These are phyloP conservation scores for Eimeria tenella DNA, from an alignment of 169 alveolate species.

Conservation along the genomic window DNA sequence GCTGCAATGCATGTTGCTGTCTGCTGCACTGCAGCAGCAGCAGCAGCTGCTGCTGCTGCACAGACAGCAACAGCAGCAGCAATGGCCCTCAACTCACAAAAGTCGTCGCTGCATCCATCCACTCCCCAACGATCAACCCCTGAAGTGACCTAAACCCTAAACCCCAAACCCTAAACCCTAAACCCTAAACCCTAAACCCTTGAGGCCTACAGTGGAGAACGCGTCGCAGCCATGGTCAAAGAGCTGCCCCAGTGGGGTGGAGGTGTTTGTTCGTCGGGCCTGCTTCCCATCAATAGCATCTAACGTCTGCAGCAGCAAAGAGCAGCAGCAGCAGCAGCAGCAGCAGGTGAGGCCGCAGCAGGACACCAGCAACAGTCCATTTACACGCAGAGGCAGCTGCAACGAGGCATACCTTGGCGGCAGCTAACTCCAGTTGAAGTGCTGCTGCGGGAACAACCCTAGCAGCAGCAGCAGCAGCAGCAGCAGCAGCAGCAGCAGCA, in stretches of 20 bases:
- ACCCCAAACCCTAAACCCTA: no score
- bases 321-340: constrained; percentile 9
- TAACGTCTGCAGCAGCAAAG: constrained; percentile 83
- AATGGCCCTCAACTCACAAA: not conserved
- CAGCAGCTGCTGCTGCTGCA: not conserved
- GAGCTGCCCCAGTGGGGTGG: constrained; percentile 91
- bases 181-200: not conserved
- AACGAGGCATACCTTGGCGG: no score
- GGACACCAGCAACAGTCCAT: no score
- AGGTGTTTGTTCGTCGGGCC: constrained; percentile 89
- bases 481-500: constrained; percentile 6
- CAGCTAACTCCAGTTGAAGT: no score
- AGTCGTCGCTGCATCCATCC: not conserved
- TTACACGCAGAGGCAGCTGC: no score
- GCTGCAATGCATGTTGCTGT: not conserved
- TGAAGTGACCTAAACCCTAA: no score
- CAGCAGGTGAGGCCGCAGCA: no score
- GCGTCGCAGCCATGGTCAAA: constrained; percentile 94
- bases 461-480: constrained; percentile 7
- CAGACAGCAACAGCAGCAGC: not conserved
- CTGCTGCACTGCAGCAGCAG: not conserved
- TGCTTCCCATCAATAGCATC: constrained; percentile 95
- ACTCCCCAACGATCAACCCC: no score
- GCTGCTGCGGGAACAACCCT: no score
- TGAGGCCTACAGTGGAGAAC: constrained; percentile 80